Base-by-base conservation (phyloP, 805 yeast genomes). In the Jamesozyma jinghongensis region DNA sequence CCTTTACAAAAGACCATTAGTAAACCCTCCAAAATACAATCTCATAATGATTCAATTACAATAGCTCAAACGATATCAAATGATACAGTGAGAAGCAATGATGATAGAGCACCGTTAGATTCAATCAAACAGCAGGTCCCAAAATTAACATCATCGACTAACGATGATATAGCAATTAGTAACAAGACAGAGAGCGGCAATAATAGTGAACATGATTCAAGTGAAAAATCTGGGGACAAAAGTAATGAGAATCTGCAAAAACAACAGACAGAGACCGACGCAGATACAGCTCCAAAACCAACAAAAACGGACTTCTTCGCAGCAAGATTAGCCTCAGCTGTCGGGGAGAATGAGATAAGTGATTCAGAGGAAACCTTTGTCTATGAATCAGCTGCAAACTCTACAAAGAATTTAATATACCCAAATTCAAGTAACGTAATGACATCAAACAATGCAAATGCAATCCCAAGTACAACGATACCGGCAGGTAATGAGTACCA, bases 291-390 rank as follows among this genome's bases (percentile, higher is more conserved):
- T 22, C 54, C 62, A 19, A 61, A 60, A 17, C 55, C 62, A 3
- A 78, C 94, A 6, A 74, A 87, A 54, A 92, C 96, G 0, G 97
- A 88, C 55, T 77, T 86, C 45, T 92, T 92, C 61, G 97, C 97
- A 8, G 97, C 97, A 0, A 84, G 82, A 51, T 69, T 92, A 45
- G 97, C 96, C 7, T 81, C 86, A 41, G 97, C 97, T 1, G 94
- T 90, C 3, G 94, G 83, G 47, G 95, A 86, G 51, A 88, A 77
- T 34, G 85, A 83, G 45, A 77, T 83, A 32, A 80, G 88, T 27
- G 97, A 88, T 58, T 78, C 87, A 19, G 95, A 88, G 51, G 98
- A 92, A 59, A 86, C 95, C 1, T 90, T 92, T 69, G 96, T 90
- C n/a, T 90, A 90, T 59, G 97, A 88, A 53, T 57, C 62, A 13